phyloP scores from a whole-genome alignment of 2,329 filamentous ascomycete genomes.

The Harringtonia lauricola region DNA sequence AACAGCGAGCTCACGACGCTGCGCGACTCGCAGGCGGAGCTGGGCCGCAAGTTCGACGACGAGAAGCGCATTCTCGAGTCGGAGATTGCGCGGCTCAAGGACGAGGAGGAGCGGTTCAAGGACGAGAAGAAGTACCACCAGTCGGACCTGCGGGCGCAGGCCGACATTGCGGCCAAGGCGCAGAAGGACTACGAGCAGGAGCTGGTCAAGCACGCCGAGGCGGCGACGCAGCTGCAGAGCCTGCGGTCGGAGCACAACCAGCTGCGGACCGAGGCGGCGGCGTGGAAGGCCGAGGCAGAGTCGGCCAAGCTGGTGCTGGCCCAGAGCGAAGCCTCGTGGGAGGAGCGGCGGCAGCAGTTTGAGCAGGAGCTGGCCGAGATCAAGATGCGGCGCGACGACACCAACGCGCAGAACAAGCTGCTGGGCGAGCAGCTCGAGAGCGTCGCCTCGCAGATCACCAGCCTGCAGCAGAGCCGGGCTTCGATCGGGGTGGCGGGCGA shows the following conservation, averaged over 20 bases:
- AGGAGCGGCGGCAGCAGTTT: constrained; percentile 66
- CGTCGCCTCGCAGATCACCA: constrained; percentile 67
- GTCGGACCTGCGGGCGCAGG: constrained; percentile 84
- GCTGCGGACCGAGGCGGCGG: constrained; percentile 66
- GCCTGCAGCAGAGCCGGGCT: constrained; percentile 65
- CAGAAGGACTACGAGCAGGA: constrained; percentile 95
- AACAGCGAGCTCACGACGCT: constrained; percentile 74
- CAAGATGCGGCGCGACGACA: constrained; percentile 68
- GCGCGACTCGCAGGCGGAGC: constrained; percentile 70
- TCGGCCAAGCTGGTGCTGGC: constrained; percentile 68
- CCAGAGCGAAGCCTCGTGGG: constrained; percentile 81
- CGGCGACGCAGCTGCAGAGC: constrained; percentile 72
- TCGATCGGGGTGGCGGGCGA: constrained; percentile 24
- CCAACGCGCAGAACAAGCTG: constrained; percentile 80
- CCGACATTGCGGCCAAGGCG: constrained; percentile 83
- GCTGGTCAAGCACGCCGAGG: constrained; percentile 88
- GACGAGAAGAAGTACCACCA: constrained; percentile 77
- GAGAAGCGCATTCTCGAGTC: constrained; percentile 71
- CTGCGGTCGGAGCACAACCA: constrained; percentile 73
- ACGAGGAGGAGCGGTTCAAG: constrained; percentile 69
- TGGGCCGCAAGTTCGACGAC: constrained; percentile 60
- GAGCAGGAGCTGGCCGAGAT: constrained; percentile 77
- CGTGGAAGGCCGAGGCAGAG: constrained; percentile 70
- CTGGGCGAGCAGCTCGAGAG: constrained; percentile 82
- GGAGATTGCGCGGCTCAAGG: constrained; percentile 71